These are phyloP conservation scores for Exutisphaerella laricina DNA, from an alignment of 2,329 filamentous ascomycete genomes.

Conservation along the genomic window DNA sequence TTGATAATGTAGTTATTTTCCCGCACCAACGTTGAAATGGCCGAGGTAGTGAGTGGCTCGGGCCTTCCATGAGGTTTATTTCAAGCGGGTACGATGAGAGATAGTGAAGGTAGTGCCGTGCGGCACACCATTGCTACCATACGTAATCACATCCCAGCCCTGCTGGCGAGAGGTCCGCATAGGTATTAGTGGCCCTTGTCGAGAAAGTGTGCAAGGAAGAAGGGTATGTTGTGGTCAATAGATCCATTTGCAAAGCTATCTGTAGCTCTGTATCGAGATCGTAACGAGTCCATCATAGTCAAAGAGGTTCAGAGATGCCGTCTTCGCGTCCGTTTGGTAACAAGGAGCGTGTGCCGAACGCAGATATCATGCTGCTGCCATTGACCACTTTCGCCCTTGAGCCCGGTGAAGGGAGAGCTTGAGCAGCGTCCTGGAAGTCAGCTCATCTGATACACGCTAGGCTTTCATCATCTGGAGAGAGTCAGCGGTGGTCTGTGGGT, in stretches of 20 bases:
- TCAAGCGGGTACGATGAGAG: constrained; percentile 6
- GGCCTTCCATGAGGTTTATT: constrained; percentile 16
- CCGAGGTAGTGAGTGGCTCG: constrained; percentile 18
- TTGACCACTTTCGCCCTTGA: constrained; percentile 74
- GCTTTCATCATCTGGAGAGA: constrained; percentile 92
- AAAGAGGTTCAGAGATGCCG: constrained; percentile 77
- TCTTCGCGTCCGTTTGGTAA: constrained; percentile 95
- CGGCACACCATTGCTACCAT: no score
- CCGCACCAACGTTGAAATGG: constrained; percentile 26
- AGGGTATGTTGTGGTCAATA: neutral
- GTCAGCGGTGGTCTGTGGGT: constrained; percentile 17
- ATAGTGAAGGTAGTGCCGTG: neutral
- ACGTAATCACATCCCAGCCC: no score
- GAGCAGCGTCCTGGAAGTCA: constrained; percentile 58
- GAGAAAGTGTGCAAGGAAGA: constrained; percentile 4
- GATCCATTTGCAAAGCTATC: neutral
- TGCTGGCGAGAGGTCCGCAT: no score
- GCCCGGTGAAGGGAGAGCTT: constrained; percentile 84
- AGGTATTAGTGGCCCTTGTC: no score
- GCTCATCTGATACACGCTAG: constrained; percentile 92
- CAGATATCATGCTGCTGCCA: constrained; percentile 83
- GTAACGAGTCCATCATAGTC: constrained; percentile 10
- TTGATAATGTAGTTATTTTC: constrained; percentile 26
- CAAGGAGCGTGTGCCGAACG: constrained; percentile 99
- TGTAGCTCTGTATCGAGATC: neutral